Evolutionary conservation across 306 rosid genomes (phyloP).

Genomic region (Pyrus betulifolia): DNA sequence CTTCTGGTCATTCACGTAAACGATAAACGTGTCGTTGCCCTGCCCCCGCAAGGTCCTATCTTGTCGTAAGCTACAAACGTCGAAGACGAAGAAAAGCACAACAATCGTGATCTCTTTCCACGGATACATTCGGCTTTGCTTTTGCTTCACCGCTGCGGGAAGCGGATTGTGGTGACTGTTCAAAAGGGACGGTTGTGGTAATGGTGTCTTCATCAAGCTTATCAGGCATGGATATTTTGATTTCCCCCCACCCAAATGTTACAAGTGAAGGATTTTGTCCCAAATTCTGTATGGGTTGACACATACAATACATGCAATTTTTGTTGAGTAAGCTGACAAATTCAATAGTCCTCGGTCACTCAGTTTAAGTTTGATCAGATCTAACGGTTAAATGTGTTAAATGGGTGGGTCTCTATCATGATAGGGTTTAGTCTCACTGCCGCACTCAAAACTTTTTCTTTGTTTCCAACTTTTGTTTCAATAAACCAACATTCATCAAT

Average conservation of each 20-base stretch:
- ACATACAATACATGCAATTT: background rate
- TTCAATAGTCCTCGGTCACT: background rate
- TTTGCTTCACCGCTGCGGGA: too few relatives aligned
- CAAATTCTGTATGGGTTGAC: background rate
- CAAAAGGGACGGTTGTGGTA: background rate
- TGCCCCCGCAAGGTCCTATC: too few relatives aligned
- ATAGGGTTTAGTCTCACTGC: too few relatives aligned
- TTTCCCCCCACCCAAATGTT: background rate
- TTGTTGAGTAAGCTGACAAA: too few relatives aligned
- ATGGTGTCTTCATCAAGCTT: background rate
- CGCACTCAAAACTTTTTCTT: too few relatives aligned
- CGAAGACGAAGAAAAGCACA: background rate
- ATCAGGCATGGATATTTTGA: background rate
- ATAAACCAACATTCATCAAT: too few relatives aligned
- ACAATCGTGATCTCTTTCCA: background rate
- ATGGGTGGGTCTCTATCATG: too few relatives aligned
- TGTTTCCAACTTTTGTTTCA: too few relatives aligned
- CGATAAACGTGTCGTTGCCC: too few relatives aligned
- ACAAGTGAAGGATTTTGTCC: background rate
- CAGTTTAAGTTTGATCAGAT: background rate
- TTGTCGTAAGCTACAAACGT: too few relatives aligned
- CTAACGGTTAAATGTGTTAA: background rate
- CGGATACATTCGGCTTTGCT: background rate
- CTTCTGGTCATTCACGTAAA: too few relatives aligned
- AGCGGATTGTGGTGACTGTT: background rate